Conservation (phyloP, 2,329 filamentous ascomycete species). For the Penicillium verrucosum region DNA sequence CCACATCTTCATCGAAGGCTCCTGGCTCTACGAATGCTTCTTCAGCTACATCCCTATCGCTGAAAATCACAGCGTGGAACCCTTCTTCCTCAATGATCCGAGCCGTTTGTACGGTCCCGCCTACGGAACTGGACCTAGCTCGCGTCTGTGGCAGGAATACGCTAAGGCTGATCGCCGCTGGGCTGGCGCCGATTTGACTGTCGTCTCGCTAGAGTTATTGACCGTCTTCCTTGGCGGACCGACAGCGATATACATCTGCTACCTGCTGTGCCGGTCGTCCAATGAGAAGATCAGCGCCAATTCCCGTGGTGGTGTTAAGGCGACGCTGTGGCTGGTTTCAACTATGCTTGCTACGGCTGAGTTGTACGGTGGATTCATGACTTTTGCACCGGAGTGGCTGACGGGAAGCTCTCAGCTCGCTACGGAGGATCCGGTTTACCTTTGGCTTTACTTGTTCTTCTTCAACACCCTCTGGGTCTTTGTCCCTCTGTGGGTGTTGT, state of each 20-base stretch:
- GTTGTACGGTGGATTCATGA: slow-evolving; percentile 63
- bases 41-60: slow-evolving; percentile 59
- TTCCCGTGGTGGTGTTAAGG: slow-evolving; percentile 28
- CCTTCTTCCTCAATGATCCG: slow-evolving; percentile 53
- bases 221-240: slow-evolving; percentile 60
- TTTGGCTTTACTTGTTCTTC: slow-evolving; percentile 62
- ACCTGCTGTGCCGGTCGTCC: slow-evolving; percentile 43
- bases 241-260: slow-evolving; percentile 57
- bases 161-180: slow-evolving; percentile 62
- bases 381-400: slow-evolving; percentile 64
- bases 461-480: slow-evolving; percentile 64
- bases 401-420: slow-evolving; percentile 57
- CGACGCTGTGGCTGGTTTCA: slow-evolving; percentile 55
- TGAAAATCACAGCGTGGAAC: slow-evolving; percentile 29
- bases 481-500: slow-evolving; percentile 57
- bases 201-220: slow-evolving; percentile 59
- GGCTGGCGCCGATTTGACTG: slow-evolving; percentile 57
- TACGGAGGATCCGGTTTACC: slow-evolving; percentile 58
- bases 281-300: slow-evolving; percentile 14
- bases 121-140: slow-evolving; percentile 54
- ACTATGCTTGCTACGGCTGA: slow-evolving; percentile 60
- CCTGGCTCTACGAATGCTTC: slow-evolving; percentile 92
- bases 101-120: slow-evolving; percentile 58
- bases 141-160: slow-evolving; percentile 63
- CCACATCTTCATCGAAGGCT: slow-evolving; percentile 86